Evolutionary conservation across 2,329 filamentous ascomycete species (phyloP).

Genomic region (Fusarium metavorans): DNA sequence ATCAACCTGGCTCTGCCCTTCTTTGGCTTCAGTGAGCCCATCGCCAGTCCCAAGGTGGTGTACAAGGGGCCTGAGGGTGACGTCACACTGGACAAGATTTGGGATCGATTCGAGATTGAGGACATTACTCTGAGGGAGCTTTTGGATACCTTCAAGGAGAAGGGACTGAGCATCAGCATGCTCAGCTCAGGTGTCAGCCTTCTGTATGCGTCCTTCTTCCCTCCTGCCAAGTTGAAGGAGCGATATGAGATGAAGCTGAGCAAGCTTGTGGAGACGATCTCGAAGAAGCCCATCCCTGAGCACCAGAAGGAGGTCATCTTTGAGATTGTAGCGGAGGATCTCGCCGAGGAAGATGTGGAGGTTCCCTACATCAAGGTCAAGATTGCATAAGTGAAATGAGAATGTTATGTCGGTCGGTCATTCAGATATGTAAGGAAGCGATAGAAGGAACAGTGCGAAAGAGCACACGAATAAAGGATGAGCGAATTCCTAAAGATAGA

Average conservation of each 20-base stretch:
- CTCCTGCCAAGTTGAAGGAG: constrained; percentile 82
- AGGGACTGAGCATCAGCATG: constrained; percentile 89
- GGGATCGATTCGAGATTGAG: constrained; percentile 94
- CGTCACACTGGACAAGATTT: constrained; percentile 92
- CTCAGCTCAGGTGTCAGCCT: constrained; percentile 97
- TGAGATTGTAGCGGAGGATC: constrained; percentile 92
- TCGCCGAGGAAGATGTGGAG: constrained; percentile 92
- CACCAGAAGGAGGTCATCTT: constrained; percentile 98
- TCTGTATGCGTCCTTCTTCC: constrained; percentile 94
- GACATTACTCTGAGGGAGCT: constrained; percentile 89
- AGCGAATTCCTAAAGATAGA: constrained; percentile 37
- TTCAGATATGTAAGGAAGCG: constrained; percentile 24
- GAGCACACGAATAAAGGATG: constrained; percentile 29
- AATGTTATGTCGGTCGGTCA: background rate
- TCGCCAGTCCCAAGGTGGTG: constrained; percentile 90
- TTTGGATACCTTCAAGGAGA: constrained; percentile 82
- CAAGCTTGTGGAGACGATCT: constrained; percentile 87
- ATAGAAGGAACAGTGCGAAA: constrained; percentile 25
- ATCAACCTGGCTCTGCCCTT: constrained; percentile 96
- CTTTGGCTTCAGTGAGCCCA: constrained; percentile 98
- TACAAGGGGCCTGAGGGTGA: constrained; percentile 85
- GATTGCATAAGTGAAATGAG: constrained; percentile 54
- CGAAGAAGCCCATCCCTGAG: constrained; percentile 89
- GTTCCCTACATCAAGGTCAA: constrained; percentile 96
- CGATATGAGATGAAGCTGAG: constrained; percentile 86